Evolutionary conservation across 192 early-diverging fungal genomes (phyloP).

Genomic region (Dissophora globulifera): DNA sequence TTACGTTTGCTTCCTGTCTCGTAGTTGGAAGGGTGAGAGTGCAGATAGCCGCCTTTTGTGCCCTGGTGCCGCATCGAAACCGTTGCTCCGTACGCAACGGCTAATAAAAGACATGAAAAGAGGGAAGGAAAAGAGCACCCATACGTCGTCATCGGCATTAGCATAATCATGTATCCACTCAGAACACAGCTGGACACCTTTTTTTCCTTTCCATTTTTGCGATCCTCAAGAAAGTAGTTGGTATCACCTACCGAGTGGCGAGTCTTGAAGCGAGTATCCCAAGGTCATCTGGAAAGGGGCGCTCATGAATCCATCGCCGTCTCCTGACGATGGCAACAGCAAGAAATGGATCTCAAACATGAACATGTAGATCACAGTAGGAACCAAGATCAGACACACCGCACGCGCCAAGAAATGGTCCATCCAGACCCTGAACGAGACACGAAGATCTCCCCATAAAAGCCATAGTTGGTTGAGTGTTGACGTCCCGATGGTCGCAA

Average conservation of each 20-base stretch:
- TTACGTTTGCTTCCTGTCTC: constrained; percentile 82
- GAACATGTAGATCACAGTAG: constrained; percentile 80
- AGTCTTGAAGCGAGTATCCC: constrained; percentile 68
- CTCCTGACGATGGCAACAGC: constrained; percentile 77
- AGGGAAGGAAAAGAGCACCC: not conserved
- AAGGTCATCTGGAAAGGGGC: constrained; percentile 89
- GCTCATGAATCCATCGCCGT: constrained; percentile 93
- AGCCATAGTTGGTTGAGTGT: constrained; percentile 90
- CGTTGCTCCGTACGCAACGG: constrained; percentile 70
- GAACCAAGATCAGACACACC: constrained; percentile 87
- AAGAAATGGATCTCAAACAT: constrained; percentile 93
- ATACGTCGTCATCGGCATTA: too few species aligned
- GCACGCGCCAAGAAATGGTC: constrained; percentile 87
- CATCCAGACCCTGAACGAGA: constrained; percentile 58
- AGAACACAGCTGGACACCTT: too few species aligned
- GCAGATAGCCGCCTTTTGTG: constrained; percentile 81
- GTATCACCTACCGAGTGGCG: constrained; percentile 41
- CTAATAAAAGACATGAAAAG: constrained; percentile 43
- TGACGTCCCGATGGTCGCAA: constrained; percentile 86
- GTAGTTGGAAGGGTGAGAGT: constrained; percentile 75
- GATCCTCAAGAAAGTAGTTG: too few species aligned
- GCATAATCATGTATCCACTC: too few species aligned
- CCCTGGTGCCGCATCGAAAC: constrained; percentile 74
- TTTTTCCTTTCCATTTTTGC: too few species aligned
- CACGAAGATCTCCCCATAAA: constrained; percentile 75